Percentiles rank a stretch among this genome's conserved stretches.
These are phyloP conservation scores for Neurospora cerealis DNA, from an alignment of 495 filamentous ascomycete genomes.

Conservation along the genomic window DNA sequence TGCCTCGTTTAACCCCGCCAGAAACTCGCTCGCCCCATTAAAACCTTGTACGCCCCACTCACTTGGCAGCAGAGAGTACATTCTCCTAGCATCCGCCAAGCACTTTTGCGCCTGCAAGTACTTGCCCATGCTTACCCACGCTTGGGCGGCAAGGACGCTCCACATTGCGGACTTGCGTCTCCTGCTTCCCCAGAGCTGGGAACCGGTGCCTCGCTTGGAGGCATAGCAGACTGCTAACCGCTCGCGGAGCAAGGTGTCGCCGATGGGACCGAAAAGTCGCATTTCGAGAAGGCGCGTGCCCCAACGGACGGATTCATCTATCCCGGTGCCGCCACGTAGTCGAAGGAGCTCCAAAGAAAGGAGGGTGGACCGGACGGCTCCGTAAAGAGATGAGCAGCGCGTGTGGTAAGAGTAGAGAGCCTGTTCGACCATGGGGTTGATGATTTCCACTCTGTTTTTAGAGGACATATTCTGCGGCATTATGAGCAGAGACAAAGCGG, in stretches of 20 bases:
- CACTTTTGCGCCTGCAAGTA: constrained; percentile 59
- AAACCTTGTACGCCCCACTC: constrained; percentile 45
- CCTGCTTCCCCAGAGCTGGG: constrained; percentile 56
- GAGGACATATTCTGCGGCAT: constrained; percentile 57
- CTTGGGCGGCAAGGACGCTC: constrained; percentile 72
- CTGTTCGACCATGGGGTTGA: constrained; percentile 78
- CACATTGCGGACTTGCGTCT: constrained; percentile 82
- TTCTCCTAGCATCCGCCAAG: constrained; percentile 56
- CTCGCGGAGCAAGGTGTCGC: constrained; percentile 72
- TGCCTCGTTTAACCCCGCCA: constrained; percentile 50
- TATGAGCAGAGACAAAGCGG: constrained; percentile 69
- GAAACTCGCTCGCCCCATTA: constrained; percentile 50
- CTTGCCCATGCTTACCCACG: constrained; percentile 67
- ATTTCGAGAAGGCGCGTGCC: constrained; percentile 69
- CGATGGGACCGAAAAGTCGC: constrained; percentile 59
- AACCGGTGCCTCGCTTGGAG: constrained; percentile 53
- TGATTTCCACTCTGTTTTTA: constrained; percentile 63
- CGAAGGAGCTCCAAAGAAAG: constrained; percentile 74
- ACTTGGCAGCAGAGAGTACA: constrained; percentile 54
- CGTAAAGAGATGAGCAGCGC: constrained; percentile 63
- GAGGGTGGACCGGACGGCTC: constrained; percentile 64
- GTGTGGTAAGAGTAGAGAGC: constrained; percentile 87
- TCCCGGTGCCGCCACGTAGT: constrained; percentile 62
- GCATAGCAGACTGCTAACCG: constrained; percentile 76
- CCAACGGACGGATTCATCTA: constrained; percentile 84